These are phyloP conservation scores for Astraeus odoratus DNA, from an alignment of 768 basidiomycete genomes.

Conservation along the genomic window DNA sequence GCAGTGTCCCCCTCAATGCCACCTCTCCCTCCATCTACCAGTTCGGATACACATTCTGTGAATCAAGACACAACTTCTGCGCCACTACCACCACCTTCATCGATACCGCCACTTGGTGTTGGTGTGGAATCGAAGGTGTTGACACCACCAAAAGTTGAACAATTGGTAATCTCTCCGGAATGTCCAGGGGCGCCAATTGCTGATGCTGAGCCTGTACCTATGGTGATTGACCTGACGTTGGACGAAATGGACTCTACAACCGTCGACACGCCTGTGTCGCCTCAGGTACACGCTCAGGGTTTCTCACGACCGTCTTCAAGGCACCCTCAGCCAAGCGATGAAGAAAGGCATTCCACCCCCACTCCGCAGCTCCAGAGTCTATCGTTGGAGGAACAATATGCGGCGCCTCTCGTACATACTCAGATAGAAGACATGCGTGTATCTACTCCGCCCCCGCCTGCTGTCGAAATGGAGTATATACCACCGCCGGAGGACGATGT, in stretches of 20 bases:
- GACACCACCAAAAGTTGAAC: not conserved
- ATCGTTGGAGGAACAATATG: not conserved
- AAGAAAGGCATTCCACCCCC: not conserved
- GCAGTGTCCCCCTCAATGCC: not conserved
- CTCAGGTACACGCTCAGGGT: not conserved
- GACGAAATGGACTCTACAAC: not conserved
- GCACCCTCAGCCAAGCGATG: not conserved
- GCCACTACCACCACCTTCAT: not conserved
- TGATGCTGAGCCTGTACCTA: not conserved
- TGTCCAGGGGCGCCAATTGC: not conserved
- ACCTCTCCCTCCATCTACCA: not conserved
- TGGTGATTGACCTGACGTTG: not conserved
- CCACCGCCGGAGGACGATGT: not conserved
- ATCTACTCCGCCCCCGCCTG: constrained; percentile 10
- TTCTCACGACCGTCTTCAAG: not conserved
- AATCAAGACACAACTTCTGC: not conserved
- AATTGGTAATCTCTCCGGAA: not conserved
- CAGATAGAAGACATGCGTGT: constrained; percentile 16
- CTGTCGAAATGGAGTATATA: constrained; percentile 9
- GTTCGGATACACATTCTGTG: not conserved
- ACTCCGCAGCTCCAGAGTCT: not conserved
- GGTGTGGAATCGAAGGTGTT: not conserved
- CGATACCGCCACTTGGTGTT: not conserved
- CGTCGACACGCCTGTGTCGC: not conserved
- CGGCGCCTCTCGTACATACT: not conserved